These are phyloP conservation scores for Monosporascus sp. DNA, from an alignment of 2,329 filamentous ascomycete genomes.

Conservation along the genomic window DNA sequence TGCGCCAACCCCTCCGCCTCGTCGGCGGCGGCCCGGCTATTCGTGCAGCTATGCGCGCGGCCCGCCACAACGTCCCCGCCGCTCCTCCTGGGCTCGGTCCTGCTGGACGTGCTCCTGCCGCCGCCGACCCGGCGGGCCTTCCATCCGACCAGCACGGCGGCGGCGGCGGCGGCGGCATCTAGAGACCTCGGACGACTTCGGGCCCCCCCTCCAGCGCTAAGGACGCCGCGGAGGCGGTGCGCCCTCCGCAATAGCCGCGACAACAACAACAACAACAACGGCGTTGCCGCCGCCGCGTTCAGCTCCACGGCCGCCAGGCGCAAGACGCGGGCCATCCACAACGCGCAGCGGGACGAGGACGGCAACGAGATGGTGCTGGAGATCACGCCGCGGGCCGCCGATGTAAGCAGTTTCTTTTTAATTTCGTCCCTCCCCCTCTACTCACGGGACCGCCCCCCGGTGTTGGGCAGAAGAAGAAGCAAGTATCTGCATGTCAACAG, in stretches of 20 bases:
- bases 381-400: constrained; percentile 77
- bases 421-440: background rate
- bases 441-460: background rate
- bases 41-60: constrained; percentile 26
- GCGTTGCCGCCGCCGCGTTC: constrained; percentile 23
- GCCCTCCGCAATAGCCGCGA: background rate
- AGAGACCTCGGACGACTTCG: background rate
- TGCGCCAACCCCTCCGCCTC: constrained; percentile 35
- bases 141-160: constrained; percentile 26
- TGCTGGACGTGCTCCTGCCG: constrained; percentile 29
- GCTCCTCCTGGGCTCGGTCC: constrained; percentile 22
- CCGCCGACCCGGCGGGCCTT: constrained; percentile 15
- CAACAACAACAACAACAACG: background rate
- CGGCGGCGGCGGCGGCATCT: constrained; percentile 6
- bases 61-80: constrained; percentile 13
- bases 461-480: no score
- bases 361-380: constrained; percentile 79
- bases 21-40: constrained; percentile 24
- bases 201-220: background rate
- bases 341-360: constrained; percentile 75
- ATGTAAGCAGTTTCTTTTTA: constrained; percentile 45
- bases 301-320: constrained; percentile 29
- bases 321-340: constrained; percentile 51
- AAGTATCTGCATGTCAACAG: background rate
- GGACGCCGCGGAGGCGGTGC: no score